Evolutionary conservation across 169 alveolate genomes (phyloP).

Genomic region (Babesia bigemina): DNA sequence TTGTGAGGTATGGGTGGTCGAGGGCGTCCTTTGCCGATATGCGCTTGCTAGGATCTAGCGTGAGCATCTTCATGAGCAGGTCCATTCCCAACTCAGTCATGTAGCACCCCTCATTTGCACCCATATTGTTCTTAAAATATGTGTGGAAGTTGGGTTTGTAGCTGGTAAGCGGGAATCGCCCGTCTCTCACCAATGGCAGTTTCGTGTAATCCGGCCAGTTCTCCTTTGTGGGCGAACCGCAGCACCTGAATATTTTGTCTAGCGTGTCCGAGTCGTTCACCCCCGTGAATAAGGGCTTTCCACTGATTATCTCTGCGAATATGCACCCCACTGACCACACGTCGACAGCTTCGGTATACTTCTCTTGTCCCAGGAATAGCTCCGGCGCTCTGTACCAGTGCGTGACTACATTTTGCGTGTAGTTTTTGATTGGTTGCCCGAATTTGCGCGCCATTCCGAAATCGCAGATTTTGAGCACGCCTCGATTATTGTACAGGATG

Average conservation of each 20-base stretch:
- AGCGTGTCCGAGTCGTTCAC: conserved; percentile 87
- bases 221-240: conserved; percentile 89
- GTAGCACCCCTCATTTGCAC: conserved; percentile 46
- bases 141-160: conserved; percentile 71
- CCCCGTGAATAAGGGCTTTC: conserved; percentile 88
- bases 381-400: conserved; percentile 99
- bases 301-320: conserved; percentile 87
- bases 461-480: conserved; percentile 84
- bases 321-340: conserved; percentile 97
- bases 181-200: conserved; percentile 61
- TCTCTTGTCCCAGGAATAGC: conserved; percentile 91
- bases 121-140: conserved; percentile 52
- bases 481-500: conserved; percentile 84
- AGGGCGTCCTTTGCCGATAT: conserved; percentile 93
- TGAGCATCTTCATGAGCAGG: conserved; percentile 88
- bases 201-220: conserved; percentile 75
- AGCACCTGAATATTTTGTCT: conserved; percentile 84
- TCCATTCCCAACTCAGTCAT: conserved; percentile 90
- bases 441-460: conserved; percentile 91
- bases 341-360: conserved; percentile 94
- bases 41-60: conserved; percentile 91
- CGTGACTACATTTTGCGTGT: conserved; percentile 94
- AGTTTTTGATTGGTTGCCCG: conserved; percentile 85
- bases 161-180: conserved; percentile 54
- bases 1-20: conserved; percentile 85